Percentiles rank a stretch among this genome's conserved stretches.
phyloP scores from a whole-genome alignment of 805 yeast genomes.

The Scheffersomyces amazonensis region DNA sequence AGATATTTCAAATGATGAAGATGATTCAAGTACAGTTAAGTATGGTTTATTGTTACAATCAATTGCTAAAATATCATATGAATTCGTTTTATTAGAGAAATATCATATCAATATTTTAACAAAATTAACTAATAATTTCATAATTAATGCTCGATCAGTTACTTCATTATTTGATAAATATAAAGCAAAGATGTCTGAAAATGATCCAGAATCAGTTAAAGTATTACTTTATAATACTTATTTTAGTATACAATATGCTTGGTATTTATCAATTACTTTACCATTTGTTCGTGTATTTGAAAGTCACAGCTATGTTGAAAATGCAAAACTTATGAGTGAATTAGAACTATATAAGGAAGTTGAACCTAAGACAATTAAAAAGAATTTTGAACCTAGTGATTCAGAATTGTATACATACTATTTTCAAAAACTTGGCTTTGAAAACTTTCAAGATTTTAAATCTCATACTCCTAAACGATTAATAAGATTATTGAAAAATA shows the following conservation, averaged over 20 bases:
- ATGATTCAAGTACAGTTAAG: slow-evolving; percentile 9
- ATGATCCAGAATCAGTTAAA: slow-evolving; percentile 20
- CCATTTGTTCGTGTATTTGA: slow-evolving; percentile 39
- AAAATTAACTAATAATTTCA: slow-evolving; percentile 29
- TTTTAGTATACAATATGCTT: slow-evolving; percentile 32
- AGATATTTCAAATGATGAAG: slow-evolving; percentile 11
- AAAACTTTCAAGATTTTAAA: slow-evolving; percentile 28
- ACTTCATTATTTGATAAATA: slow-evolving; percentile 19
- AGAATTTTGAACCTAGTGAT: slow-evolving; percentile 20
- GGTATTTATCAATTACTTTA: slow-evolving; percentile 33
- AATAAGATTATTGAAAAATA: slow-evolving; percentile 14
- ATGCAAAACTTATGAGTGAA: slow-evolving; percentile 14
- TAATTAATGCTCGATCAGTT: slow-evolving; percentile 25
- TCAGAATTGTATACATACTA: slow-evolving; percentile 15
- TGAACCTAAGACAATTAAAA: slow-evolving; percentile 10
- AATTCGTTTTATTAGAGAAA: slow-evolving; percentile 36
- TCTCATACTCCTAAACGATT: slow-evolving; percentile 16
- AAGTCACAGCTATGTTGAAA: slow-evolving; percentile 27
- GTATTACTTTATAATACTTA: slow-evolving; percentile 30
- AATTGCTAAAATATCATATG: slow-evolving; percentile 33
- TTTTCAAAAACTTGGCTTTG: slow-evolving; percentile 21
- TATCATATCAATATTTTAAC: slow-evolving; percentile 35
- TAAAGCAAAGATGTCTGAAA: slow-evolving; percentile 11
- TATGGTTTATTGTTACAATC: slow-evolving; percentile 23
- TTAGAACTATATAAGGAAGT: slow-evolving; percentile 10